Base-by-base conservation (phyloP, 305 asterid species). In the Fraxinus angustifolia region DNA sequence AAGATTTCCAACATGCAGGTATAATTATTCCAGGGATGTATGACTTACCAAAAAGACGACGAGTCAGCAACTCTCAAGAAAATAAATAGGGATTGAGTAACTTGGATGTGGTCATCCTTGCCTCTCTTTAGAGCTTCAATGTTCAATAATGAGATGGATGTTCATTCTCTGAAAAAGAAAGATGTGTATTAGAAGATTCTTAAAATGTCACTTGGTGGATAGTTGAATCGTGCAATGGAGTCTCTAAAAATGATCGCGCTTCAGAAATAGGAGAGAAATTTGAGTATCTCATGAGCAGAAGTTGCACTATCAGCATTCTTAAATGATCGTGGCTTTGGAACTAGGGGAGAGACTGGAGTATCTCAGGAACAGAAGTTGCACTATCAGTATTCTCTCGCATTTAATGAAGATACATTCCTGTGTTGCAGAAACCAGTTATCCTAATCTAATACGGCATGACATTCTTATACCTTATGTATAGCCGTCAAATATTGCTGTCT, bases 1-100 rank as follows among this genome's bases (percentile, higher is more conserved):
- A 68, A 79, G 79, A 75, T 80, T 76, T 70, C 21, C 60, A 73
- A 76, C 68, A 19, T 70, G 30, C 50, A 70, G 76, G 75, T 81
- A 8, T 31, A 42, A 50, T 73, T 76, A 60, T 80, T 65, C 72
- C 34, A 53, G 50, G 70, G 83, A 60, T 70, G 80, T 67, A 75
- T 62, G 70, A 82, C 72, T 84, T 78, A 62, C 62, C 36, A n/a
- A 31, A 75, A 73, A 34, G 68, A 56, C 12, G 11, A 17, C 2
- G 67, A 4, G 12, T 17, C 11, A 17, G 28, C 11, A 56, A 56
- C 67, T 56, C 67, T 17, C 12, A 6, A 56, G 67, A 17, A 56
- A 56, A 56, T 56, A 56, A 17, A 56, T 6, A 56, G 11, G 67
- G 28, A 75, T 26, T 48, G 36, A 73, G 21, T 30, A 75, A 75